phyloP scores from a whole-genome alignment of 2,329 filamentous ascomycete genomes.

The Beauveria sp. region DNA sequence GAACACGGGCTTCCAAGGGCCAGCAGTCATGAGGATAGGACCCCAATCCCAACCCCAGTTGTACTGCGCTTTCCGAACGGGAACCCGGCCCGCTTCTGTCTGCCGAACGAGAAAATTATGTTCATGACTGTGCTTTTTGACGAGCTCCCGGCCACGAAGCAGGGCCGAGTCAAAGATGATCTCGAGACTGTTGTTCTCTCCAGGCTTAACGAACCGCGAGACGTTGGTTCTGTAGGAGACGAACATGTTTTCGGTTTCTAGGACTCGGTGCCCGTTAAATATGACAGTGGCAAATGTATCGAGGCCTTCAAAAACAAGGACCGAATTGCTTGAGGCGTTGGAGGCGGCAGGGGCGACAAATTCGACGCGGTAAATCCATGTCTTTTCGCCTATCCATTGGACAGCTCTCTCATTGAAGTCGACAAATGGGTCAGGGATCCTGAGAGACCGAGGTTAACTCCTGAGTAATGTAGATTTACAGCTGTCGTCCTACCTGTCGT shows the following conservation, averaged over 20 bases:
- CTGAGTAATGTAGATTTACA: background rate
- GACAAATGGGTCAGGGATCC: conserved; percentile 49
- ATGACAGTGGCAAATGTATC: conserved; percentile 55
- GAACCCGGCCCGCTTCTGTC: conserved; percentile 18
- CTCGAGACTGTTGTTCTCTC: conserved; percentile 38
- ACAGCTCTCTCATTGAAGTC: conserved; percentile 53
- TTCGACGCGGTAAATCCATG: conserved; percentile 53
- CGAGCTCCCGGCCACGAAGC: conserved; percentile 42
- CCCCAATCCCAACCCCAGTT: conserved; percentile 70
- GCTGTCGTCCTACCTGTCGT: conserved; percentile 22
- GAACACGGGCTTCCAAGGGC: conserved; percentile 59
- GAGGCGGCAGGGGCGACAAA: conserved; percentile 25
- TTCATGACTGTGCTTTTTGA: conserved; percentile 43
- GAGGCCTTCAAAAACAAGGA: conserved; percentile 55
- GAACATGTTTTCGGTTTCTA: conserved; percentile 57
- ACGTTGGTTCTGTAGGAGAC: conserved; percentile 48
- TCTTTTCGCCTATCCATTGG: conserved; percentile 55
- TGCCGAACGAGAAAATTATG: conserved; percentile 26
- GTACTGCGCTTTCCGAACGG: conserved; percentile 60
- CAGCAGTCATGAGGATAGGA: conserved; percentile 52
- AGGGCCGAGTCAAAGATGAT: conserved; percentile 51
- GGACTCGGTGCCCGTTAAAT: conserved; percentile 45
- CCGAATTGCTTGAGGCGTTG: conserved; percentile 20
- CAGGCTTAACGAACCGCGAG: conserved; percentile 29
- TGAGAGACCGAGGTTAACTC: conserved; percentile 13